Evolutionary conservation across 805 yeast genomes (phyloP), one percentile per base, ranked within the genome.

Genomic region (Candida xyloterini): DNA sequence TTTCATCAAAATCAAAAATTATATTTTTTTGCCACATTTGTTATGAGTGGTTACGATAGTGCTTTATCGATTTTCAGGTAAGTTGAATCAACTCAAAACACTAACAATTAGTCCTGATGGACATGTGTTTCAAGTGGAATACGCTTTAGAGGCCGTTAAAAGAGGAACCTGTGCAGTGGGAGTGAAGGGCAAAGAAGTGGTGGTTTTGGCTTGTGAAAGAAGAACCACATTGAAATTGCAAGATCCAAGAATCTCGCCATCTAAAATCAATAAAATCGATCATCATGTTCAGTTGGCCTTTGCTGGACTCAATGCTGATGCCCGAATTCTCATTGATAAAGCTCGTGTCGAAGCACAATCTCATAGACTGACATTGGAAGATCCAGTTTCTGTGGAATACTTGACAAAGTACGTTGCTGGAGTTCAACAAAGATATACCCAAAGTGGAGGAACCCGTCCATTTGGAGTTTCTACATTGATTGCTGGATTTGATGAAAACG

Each of bases 91-190:
- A n/a, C 10, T n/a, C n/a, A 26, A 4, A 15, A 4, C 15, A 35
- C 46, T 44, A 46, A 42, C 48, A 40, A n/a, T 10, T 7, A 84
- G 93, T 65, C 99, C 99, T 51, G 99, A 91, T 69, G 99, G 99
- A 45, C 97, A 91, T 63, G 96, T 91, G 61, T 91, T 91, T 73
- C 99, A 93, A 74, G 99, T 93, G 29, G 98, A 93, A 65, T 93
- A 93, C 57, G 99, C 99, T 18, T 74, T 84, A 27, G 99, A 93
- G 63, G 99, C 99, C 0, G 99, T 93, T 31, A 93, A 91, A 61
- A 79, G 98, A 67, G 99, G 99, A 44, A 93, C 99, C 3, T 88
- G 96, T 62, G 96, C 98, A 1, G 96, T 93, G 33, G 99, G 97
- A 28, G 91, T 93, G 44, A 91, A 90, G 62, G 98, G 98, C 38